Evolutionary conservation across 2,329 filamentous ascomycete genomes (phyloP).

Genomic region (Remersonia thermophila): DNA sequence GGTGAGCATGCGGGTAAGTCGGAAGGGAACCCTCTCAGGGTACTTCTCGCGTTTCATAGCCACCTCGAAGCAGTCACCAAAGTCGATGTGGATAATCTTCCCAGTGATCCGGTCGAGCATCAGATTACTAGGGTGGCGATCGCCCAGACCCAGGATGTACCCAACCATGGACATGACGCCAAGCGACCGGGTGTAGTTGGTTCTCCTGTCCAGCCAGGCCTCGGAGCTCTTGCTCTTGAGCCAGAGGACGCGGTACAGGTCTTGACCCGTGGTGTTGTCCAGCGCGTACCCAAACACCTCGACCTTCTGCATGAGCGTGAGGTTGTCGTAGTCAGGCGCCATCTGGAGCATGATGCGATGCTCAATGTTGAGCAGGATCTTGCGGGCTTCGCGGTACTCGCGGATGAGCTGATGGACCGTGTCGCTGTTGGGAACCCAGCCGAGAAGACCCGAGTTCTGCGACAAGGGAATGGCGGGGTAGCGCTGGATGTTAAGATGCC

Average conservation of each 20-base stretch:
- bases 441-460: constrained; percentile 86
- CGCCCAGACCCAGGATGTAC: constrained; percentile 92
- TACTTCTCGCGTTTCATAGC: constrained; percentile 99
- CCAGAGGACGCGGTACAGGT: constrained; percentile 96
- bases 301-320: constrained; percentile 99
- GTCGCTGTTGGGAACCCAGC: constrained; percentile 96
- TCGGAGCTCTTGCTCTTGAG: constrained; percentile 98
- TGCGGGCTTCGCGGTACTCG: constrained; percentile 92
- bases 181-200: constrained; percentile 95
- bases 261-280: constrained; percentile 97
- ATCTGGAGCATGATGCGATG: constrained; percentile 99
- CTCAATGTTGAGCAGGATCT: constrained; percentile 97
- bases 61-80: constrained; percentile 98
- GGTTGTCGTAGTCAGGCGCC: constrained; percentile 96
- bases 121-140: constrained; percentile 93
- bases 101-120: constrained; percentile 94
- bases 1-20: constrained; percentile 94
- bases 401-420: constrained; percentile 93
- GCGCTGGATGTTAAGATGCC: constrained; percentile 89
- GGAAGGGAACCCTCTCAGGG: constrained; percentile 93
- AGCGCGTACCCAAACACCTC: constrained; percentile 98
- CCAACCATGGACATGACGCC: constrained; percentile 99
- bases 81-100: constrained; percentile 97
- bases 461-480: constrained; percentile 96
- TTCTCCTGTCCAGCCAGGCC: constrained; percentile 91